Percentiles rank a stretch among this genome's conserved stretches.
Conservation (phyloP, 169 alveolate genomes). For the Eimeria falciformis region DNA sequence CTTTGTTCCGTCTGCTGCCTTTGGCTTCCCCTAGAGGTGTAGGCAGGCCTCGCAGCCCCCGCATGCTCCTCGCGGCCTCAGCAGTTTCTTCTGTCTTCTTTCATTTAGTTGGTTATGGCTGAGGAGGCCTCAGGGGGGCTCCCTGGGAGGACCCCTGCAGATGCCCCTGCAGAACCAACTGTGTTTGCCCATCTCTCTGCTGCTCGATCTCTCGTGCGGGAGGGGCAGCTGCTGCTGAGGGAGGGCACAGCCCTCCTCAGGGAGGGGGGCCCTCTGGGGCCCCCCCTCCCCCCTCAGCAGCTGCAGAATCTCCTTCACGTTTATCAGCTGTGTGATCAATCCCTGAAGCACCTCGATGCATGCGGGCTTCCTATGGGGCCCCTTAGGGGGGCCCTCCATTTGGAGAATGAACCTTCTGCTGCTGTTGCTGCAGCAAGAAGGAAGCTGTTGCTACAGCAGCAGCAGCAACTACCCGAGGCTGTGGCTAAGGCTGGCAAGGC, state of each 20-base stretch:
- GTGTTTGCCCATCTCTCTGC: constrained; percentile 59
- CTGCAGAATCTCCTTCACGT: constrained; percentile 23
- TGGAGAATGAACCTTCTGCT: constrained; percentile 4
- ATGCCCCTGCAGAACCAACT: constrained; percentile 1
- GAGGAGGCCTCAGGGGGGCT: constrained; percentile 67
- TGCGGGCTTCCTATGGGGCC: constrained; percentile 72
- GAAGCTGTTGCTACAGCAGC: constrained; percentile 9
- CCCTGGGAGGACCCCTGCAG: constrained; percentile 51
- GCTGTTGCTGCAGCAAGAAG: constrained; percentile 12
- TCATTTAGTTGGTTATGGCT: neutral
- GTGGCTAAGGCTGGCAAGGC: constrained; percentile 45
- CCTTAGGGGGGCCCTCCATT: constrained; percentile 19
- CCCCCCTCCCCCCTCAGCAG: constrained; percentile 28
- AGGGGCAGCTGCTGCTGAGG: constrained; percentile 59
- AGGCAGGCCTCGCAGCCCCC: too few relatives aligned
- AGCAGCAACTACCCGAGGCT: constrained; percentile 19
- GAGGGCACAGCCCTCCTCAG: constrained; percentile 19
- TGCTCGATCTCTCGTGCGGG: constrained; percentile 48
- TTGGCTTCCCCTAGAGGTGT: too few relatives aligned
- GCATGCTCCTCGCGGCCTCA: too few relatives aligned
- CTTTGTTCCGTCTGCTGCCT: too few relatives aligned
- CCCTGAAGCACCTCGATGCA: constrained; percentile 66
- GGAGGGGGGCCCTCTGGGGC: constrained; percentile 1
- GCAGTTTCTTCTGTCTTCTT: too few relatives aligned
- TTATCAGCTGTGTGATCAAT: constrained; percentile 36